Evolutionary conservation across 2,329 filamentous ascomycete species (phyloP), one percentile per base, ranked within the genome.

Genomic region (Penicillium decumbens): DNA sequence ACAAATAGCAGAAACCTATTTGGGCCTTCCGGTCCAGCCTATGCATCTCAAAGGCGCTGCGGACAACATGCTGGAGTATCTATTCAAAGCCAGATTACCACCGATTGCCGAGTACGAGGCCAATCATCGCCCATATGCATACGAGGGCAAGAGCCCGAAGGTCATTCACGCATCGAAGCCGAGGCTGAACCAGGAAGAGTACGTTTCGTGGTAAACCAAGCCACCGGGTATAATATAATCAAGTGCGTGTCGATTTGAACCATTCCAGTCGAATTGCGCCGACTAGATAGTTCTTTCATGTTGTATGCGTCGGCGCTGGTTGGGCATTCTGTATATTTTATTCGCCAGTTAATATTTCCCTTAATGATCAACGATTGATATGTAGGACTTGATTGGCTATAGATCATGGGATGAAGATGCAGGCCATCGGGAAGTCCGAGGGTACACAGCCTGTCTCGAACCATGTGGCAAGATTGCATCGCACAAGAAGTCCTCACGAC

Each of bases 151-250:
- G n/a, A 4, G 13, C 9, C 27, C 27, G 27, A 29, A 12, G 27
- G 9, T 4, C 54, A 61, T 45, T 6, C 30, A 58, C 23, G 3
- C 29, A 9, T 45, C 32, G 7, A 32, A 9, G 13, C 35, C 50
- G 6, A 38, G 13, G 23, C 18, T 54, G 38, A 28, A 49, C 9
- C 27, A 46, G 9, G 37, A 51, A 29, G 47, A 58, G 30, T 42
- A 15, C 25, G 55, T 63, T 28, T 32, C 38, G 33, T 64, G 60
- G 61, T 43, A 63, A 47, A 27, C 29, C 25, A 42, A 54, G 24
- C 59, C 61, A 13, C 60, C 59, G 6, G 49, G 44, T 6, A 53
- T 56, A 51, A 50, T 63, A 53, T 56, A 51, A 50, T 63, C 33
- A 58, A 64, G 35, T 64, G 59, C 41, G 42, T 58, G 27, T 38